Evolutionary conservation across 176 grass and related monocot species (phyloP).

Genomic region (Thalia dealbata): DNA sequence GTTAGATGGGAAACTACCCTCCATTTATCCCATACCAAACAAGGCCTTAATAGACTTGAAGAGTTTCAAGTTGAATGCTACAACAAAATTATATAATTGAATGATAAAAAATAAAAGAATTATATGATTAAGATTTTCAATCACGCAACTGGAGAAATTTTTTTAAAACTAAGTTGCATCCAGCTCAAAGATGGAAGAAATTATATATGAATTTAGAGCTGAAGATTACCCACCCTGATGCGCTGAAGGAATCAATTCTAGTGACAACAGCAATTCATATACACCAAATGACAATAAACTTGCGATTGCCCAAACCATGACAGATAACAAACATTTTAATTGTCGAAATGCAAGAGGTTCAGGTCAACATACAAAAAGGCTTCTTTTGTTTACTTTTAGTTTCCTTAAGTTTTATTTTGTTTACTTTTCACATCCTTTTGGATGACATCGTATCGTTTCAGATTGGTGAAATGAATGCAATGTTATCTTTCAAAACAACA

Average conservation of each 20-base stretch:
- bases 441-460: too few relatives aligned
- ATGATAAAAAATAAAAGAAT: neutral
- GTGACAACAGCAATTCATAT: neutral
- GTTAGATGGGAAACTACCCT: too few relatives aligned
- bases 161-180: too few relatives aligned
- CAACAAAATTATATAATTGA: neutral
- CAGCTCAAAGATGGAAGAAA: neutral
- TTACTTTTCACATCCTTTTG: too few relatives aligned
- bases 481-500: too few relatives aligned
- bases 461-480: too few relatives aligned
- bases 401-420: too few relatives aligned
- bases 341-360: neutral
- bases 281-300: neutral
- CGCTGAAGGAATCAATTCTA: neutral
- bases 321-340: neutral
- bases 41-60: too few relatives aligned
- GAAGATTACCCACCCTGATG: neutral
- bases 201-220: neutral
- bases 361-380: neutral
- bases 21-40: too few relatives aligned
- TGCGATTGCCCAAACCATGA: neutral
- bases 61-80: neutral
- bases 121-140: too few relatives aligned
- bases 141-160: too few relatives aligned
- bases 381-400: too few relatives aligned